Evolutionary conservation across 2,329 filamentous ascomycete genomes (phyloP).

Genomic region (Dactylella cylindrospora): DNA sequence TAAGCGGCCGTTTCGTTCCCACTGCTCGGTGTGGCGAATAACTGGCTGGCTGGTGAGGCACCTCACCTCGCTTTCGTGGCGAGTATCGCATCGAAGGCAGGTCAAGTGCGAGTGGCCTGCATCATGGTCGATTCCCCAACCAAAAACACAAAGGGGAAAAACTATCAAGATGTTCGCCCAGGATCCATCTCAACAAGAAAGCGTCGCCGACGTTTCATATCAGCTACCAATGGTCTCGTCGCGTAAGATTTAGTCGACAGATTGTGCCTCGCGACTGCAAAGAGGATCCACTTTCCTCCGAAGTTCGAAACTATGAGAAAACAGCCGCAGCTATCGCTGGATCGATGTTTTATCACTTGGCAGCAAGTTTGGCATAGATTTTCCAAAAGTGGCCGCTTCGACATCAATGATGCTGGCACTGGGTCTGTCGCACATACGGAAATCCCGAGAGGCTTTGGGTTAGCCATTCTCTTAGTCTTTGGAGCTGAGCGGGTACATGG

Average conservation of each 20-base stretch:
- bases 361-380: not conserved
- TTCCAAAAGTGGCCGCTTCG: slow-evolving; percentile 5
- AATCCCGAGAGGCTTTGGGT: slow-evolving; percentile 26
- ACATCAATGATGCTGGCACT: slow-evolving; percentile 25
- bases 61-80: too few species aligned
- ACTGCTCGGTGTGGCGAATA: too few species aligned
- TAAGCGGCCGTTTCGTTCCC: not conserved
- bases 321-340: slow-evolving; percentile 21
- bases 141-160: too few species aligned
- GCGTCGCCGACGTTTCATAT: slow-evolving; percentile 15
- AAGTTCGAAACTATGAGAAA: slow-evolving; percentile 24
- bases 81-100: too few species aligned
- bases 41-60: not conserved
- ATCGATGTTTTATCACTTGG: too few species aligned
- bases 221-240: slow-evolving; percentile 1
- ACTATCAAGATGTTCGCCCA: too few species aligned
- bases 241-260: slow-evolving; percentile 2
- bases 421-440: slow-evolving; percentile 40
- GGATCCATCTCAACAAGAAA: slow-evolving; percentile 18
- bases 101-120: too few species aligned
- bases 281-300: slow-evolving; percentile 8
- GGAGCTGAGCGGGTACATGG: slow-evolving; percentile 23
- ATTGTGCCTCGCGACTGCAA: slow-evolving; percentile 43
- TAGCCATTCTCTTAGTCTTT: slow-evolving; percentile 3
- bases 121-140: too few species aligned